A percentile compares a stretch with the other conserved stretches of the same genome.
These are phyloP conservation scores for Nakazawaea pomicola DNA, from an alignment of 805 yeast genomes.

Conservation along the genomic window DNA sequence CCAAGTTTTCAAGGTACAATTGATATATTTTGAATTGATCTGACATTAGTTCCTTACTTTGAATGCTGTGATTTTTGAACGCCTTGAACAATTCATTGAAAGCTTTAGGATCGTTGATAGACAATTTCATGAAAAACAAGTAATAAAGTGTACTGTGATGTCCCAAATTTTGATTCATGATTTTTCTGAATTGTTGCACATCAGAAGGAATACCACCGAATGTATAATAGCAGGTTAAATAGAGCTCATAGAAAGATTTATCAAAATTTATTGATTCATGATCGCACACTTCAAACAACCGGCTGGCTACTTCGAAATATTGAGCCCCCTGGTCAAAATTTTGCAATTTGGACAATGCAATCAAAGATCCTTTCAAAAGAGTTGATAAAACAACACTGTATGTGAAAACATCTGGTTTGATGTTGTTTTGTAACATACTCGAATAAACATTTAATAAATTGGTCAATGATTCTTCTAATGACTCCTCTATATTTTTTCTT, in stretches of 20 bases:
- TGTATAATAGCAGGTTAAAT: constrained; percentile 1
- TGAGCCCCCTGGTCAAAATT: constrained; percentile 38
- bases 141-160: background rate
- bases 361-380: constrained; percentile 44
- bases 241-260: constrained; percentile 4
- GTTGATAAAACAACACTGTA: constrained; percentile 48
- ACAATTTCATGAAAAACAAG: constrained; percentile 3
- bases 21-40: constrained; percentile 47
- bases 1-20: constrained; percentile 45
- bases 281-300: constrained; percentile 30
- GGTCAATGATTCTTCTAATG: constrained; percentile 57
- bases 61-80: constrained; percentile 19
- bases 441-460: constrained; percentile 63
- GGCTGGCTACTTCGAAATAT: constrained; percentile 46
- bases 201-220: background rate
- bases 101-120: constrained; percentile 24
- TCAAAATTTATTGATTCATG: constrained; percentile 1
- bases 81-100: constrained; percentile 33
- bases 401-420: constrained; percentile 54
- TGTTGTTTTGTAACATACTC: constrained; percentile 47
- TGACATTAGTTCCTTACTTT: constrained; percentile 4
- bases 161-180: constrained; percentile 1
- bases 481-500: constrained; percentile 45
- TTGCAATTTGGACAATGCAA: constrained; percentile 28
- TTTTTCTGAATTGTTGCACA: background rate